These are phyloP conservation scores for Elsinoe arachidis DNA, from an alignment of 2,329 filamentous ascomycete genomes.

Conservation along the genomic window DNA sequence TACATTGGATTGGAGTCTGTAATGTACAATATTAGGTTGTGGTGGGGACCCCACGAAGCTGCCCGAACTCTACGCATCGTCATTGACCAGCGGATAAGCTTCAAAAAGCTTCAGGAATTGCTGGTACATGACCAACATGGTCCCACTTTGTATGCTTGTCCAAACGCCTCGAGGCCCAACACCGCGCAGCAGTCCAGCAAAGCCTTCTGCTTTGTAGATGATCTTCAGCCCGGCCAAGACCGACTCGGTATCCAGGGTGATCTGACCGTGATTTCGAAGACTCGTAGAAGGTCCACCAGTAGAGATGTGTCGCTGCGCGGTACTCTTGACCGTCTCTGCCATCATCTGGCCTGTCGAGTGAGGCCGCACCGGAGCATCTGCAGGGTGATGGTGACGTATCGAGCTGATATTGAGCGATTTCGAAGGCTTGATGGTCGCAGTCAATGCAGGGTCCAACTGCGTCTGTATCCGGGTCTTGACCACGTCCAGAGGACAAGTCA, in stretches of 20 bases:
- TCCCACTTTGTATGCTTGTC: constrained; percentile 95
- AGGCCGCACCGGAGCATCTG: background rate
- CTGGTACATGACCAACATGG: constrained; percentile 95
- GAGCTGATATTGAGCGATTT: too few relatives aligned
- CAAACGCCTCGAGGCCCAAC: constrained; percentile 88
- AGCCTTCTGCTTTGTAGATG: constrained; percentile 83
- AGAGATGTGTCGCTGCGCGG: constrained; percentile 62
- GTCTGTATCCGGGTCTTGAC: constrained; percentile 97
- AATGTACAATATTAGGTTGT: too few relatives aligned
- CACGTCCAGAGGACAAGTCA: constrained; percentile 93
- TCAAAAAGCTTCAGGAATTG: constrained; percentile 72
- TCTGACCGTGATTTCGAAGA: constrained; percentile 66
- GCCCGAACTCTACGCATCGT: background rate
- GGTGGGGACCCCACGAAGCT: too few relatives aligned
- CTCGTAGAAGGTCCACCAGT: constrained; percentile 84
- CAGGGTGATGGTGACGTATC: background rate
- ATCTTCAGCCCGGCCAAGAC: constrained; percentile 74
- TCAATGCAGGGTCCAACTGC: constrained; percentile 56
- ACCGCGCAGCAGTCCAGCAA: constrained; percentile 86
- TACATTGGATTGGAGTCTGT: too few relatives aligned
- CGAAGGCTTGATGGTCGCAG: constrained; percentile 21
- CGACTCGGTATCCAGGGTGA: constrained; percentile 79
- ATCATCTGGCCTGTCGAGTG: background rate
- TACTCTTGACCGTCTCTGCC: constrained; percentile 14
- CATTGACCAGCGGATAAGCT: constrained; percentile 34